Evolutionary conservation across 2,329 filamentous ascomycete genomes (phyloP).

Genomic region (Aspergillus clavatus): DNA sequence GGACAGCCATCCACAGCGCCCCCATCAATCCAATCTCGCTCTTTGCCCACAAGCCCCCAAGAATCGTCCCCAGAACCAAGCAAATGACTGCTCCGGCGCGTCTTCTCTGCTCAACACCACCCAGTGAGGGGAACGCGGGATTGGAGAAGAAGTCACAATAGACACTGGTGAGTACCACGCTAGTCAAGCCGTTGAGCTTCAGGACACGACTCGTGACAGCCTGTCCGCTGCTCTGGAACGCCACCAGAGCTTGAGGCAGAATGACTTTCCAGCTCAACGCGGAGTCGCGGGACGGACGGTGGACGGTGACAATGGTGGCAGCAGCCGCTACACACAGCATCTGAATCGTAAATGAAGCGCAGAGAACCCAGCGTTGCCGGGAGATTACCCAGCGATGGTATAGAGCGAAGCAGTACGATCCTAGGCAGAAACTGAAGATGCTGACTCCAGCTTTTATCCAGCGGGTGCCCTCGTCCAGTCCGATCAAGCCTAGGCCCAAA

Average conservation of each 20-base stretch:
- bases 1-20: conserved; percentile 57
- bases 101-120: conserved; percentile 48
- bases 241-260: conserved; percentile 63
- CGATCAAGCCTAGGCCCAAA: conserved; percentile 63
- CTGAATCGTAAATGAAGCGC: conserved; percentile 53
- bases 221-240: conserved; percentile 74
- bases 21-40: conserved; percentile 49
- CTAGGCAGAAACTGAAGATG: conserved; percentile 65
- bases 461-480: conserved; percentile 50
- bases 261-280: conserved; percentile 53
- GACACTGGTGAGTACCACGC: conserved; percentile 73
- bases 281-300: conserved; percentile 43
- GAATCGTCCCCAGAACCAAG: conserved; percentile 50
- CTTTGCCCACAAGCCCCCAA: conserved; percentile 53
- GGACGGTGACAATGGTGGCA: conserved; percentile 51
- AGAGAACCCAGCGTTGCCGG: conserved; percentile 43
- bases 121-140: conserved; percentile 43
- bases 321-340: conserved; percentile 48
- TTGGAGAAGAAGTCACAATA: conserved; percentile 78
- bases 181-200: conserved; percentile 66
- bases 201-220: conserved; percentile 69
- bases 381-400: conserved; percentile 55
- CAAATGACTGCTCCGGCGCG: conserved; percentile 48
- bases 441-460: conserved; percentile 71
- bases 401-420: conserved; percentile 65